Evolutionary conservation across 1,139 yeast genomes (phyloP), one percentile per base, ranked within the genome.

Genomic region (Casaregolazyma suthepensis): DNA sequence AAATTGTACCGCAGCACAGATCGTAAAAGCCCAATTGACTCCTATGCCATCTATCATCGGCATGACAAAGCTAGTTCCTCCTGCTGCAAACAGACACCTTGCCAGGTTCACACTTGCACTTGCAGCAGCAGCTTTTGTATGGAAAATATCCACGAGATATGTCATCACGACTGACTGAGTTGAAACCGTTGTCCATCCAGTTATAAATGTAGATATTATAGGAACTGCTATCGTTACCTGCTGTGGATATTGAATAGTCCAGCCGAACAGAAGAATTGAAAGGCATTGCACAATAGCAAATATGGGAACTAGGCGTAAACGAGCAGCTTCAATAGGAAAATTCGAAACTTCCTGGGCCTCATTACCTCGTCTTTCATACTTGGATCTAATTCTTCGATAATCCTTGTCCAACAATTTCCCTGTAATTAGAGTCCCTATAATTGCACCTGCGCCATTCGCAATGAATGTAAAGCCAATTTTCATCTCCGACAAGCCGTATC

Each of bases 11-110:
- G 43, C 48, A 17, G 22, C 71, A 66, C 79, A 65, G 20, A 83
- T 69, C 0, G 84, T 75, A 62, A 79, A 81, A 0, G 84, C 76
- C 1, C 86, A 85, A 5, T 89, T 89, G 5, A 78, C 62, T 0
- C 77, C 75, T 75, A 84, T 71, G 0, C 72, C 52, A 0, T 56
- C 55, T 48, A 75, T 75, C 86, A 84, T 82, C 52, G 69, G 72
- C 15, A 80, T 73, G 42, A 82, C 73, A 29, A 77, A 80, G 1
- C 85, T 86, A 54, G 83, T 74, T 52, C 82, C 81, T 0, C 79
- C 71, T 0, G 89, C 86, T 56, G 81, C 77, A 54, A 75, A 63
- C 19, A 79, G 69, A 61, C 90, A 83, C 57, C 88, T 69, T 7
- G 81, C 75, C 38, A 83, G 71, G 58, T 83, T 83, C 52, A 78